Percentiles rank a stretch among this genome's conserved stretches.
Conservation (phyloP, 495 filamentous ascomycete genomes). For the Penicillium longicatenatum region DNA sequence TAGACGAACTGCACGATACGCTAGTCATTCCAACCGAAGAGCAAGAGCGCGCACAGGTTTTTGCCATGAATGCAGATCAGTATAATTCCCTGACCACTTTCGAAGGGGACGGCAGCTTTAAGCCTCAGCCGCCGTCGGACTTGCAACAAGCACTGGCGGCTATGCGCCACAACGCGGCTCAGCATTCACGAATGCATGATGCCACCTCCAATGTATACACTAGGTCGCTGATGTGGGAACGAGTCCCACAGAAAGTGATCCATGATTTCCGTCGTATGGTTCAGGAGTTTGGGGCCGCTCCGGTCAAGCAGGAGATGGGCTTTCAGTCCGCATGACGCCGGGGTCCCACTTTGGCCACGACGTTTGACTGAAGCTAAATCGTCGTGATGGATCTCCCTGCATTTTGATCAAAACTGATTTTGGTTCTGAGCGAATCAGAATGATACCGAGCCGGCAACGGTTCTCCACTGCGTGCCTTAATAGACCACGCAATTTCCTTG, state of each 20-base stretch:
- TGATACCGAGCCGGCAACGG: not conserved
- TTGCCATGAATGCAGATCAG: slow-evolving; percentile 80
- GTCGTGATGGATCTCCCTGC: not conserved
- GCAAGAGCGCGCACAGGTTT: slow-evolving; percentile 87
- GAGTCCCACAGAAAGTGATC: slow-evolving; percentile 88
- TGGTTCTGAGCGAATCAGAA: slow-evolving; percentile 2
- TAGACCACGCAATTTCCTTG: slow-evolving; percentile 4
- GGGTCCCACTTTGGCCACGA: not conserved
- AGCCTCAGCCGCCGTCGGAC: slow-evolving; percentile 54
- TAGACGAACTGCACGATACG: slow-evolving; percentile 73
- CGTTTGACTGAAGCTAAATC: not conserved
- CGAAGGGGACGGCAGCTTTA: slow-evolving; percentile 46
- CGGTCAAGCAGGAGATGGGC: slow-evolving; percentile 40
- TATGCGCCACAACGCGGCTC: slow-evolving; percentile 69
- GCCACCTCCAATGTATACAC: slow-evolving; percentile 77
- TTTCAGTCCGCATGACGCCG: slow-evolving; percentile 18
- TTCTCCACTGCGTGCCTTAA: slow-evolving; percentile 1
- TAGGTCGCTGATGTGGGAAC: slow-evolving; percentile 90
- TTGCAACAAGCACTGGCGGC: slow-evolving; percentile 81
- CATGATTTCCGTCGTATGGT: slow-evolving; percentile 91
- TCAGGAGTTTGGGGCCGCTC: slow-evolving; percentile 49
- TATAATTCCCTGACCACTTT: slow-evolving; percentile 81
- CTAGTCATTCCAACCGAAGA: slow-evolving; percentile 77
- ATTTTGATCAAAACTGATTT: not conserved
- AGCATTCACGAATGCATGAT: slow-evolving; percentile 29